These are phyloP conservation scores for Colletotrichum abscissum DNA, from an alignment of 2,329 filamentous ascomycete genomes.

Conservation along the genomic window DNA sequence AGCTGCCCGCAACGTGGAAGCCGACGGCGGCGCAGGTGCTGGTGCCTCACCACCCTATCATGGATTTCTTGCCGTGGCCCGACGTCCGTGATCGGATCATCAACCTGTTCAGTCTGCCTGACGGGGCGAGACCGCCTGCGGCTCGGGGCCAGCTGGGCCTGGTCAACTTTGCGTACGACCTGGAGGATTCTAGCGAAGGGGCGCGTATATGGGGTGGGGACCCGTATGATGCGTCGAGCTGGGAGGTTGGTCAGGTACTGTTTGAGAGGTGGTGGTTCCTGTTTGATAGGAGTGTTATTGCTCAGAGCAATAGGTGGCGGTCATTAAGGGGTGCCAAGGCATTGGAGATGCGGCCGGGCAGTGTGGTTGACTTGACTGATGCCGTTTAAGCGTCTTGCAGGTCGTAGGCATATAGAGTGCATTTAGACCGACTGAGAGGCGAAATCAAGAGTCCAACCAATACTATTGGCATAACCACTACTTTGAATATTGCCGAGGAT, in stretches of 20 bases:
- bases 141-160: constrained; percentile 60
- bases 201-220: constrained; percentile 61
- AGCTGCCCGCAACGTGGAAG: constrained; percentile 59
- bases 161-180: constrained; percentile 64
- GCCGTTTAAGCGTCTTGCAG: constrained; percentile 3
- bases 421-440: not conserved
- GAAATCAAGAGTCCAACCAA: not conserved
- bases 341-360: constrained; percentile 20
- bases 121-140: constrained; percentile 56
- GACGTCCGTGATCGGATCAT: constrained; percentile 64
- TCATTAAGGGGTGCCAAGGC: constrained; percentile 54
- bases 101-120: constrained; percentile 60
- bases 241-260: constrained; percentile 69
- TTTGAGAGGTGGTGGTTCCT: constrained; percentile 72
- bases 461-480: not conserved
- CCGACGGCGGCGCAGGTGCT: constrained; percentile 61
- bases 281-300: constrained; percentile 64
- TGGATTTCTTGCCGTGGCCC: constrained; percentile 71
- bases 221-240: constrained; percentile 58
- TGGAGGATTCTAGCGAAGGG: constrained; percentile 66
- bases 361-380: constrained; percentile 15
- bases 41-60: constrained; percentile 66
- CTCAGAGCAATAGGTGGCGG: constrained; percentile 64
- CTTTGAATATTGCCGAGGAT: not conserved
- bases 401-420: not conserved